Evolutionary conservation across 345 rosid genomes (phyloP), one percentile per base, ranked within the genome.

Genomic region (Camelina sativa): DNA sequence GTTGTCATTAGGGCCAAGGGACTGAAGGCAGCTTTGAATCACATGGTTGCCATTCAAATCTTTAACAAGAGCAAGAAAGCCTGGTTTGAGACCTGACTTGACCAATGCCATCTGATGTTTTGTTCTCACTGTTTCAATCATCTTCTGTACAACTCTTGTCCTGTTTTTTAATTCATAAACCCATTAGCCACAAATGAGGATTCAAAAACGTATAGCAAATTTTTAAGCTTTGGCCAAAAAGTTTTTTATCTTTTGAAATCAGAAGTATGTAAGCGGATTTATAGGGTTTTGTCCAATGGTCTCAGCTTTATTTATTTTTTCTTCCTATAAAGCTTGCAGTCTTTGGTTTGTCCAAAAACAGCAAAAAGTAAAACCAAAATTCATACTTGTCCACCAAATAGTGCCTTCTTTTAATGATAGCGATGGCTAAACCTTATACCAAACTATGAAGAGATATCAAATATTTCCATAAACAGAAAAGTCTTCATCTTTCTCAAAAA

Each of bases 21-120:
- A 79, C 15, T 83, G 80, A 85, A 88, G 82, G 80, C 97, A 91
- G 63, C 91, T 84, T 57, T 88, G 94, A 1, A 91, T 67, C 46
- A 91, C 94, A 82, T 91, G 92, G 78, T 87, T 91, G 32, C 97
- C 97, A 79, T 91, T 91, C 67, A 87, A 77, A 76, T 91, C 92
- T 79, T 81, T 86, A 34, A 87, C 82, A 2, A 91, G 90, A 77
- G 84, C 79, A 12, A 86, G 86, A 79, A 88, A 79, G 16, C 92
- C 88, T 6, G 89, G 85, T 76, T 82, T 82, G 53, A 91, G 81
- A 12, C 89, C 84, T n/a, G 80, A 74, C 50, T 79, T 73, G 20
- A 91, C 83, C 43, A 80, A 69, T 11, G 74, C 79, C 20, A 88
- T 82, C 72, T 91, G 89, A 48, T 87, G 84, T 76, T 84, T 85